These are phyloP conservation scores for Sarocladium kiliense DNA, from an alignment of 2,329 filamentous ascomycete genomes.

Conservation along the genomic window DNA sequence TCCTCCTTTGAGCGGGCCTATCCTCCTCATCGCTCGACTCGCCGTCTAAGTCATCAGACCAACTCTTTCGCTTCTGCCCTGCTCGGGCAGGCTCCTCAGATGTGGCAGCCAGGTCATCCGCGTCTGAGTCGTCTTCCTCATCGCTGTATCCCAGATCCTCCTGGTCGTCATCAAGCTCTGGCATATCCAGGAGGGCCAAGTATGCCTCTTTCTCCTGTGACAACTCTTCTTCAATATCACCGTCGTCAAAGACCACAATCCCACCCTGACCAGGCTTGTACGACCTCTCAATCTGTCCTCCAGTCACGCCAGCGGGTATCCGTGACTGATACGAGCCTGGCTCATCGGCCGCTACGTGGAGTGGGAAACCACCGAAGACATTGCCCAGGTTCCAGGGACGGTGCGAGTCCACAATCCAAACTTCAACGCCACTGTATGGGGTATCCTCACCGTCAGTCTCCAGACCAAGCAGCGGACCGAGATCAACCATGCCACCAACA, in stretches of 20 bases:
- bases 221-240: conserved; percentile 85
- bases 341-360: conserved; percentile 45
- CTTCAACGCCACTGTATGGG: conserved; percentile 77
- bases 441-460: conserved; percentile 57
- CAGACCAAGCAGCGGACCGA: conserved; percentile 74
- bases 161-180: conserved; percentile 74
- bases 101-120: conserved; percentile 31
- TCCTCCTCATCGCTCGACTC: conserved; percentile 68
- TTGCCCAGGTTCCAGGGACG: conserved; percentile 94
- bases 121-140: conserved; percentile 43
- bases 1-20: conserved; percentile 70
- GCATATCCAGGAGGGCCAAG: conserved; percentile 83
- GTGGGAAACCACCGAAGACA: conserved; percentile 73
- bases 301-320: conserved; percentile 61
- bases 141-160: conserved; percentile 56
- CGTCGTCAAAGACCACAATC: conserved; percentile 92
- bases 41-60: conserved; percentile 65
- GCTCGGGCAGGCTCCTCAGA: conserved; percentile 32
- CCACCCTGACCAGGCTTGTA: conserved; percentile 81
- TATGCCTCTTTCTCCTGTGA: conserved; percentile 73
- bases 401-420: conserved; percentile 90
- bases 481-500: conserved; percentile 84
- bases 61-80: conserved; percentile 75
- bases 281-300: conserved; percentile 63
- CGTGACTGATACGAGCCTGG: conserved; percentile 42